Evolutionary conservation across 768 basidiomycete genomes (phyloP), one percentile per base, ranked within the genome.

Genomic region (Suillus clintonianus): DNA sequence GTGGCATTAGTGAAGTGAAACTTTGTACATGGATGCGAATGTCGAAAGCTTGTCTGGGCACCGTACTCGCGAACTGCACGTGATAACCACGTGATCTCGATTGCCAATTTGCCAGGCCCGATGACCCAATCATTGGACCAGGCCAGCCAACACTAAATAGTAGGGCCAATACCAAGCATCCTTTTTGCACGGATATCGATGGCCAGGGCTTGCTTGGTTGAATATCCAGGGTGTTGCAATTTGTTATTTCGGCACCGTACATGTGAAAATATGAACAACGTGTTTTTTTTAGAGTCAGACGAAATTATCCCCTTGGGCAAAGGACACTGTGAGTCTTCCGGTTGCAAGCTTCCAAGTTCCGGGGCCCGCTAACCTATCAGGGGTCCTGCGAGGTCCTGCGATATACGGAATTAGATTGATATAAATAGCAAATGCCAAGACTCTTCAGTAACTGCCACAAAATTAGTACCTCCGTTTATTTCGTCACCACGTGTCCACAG

Each of bases 1-100:
- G 69, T 39, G 72, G 55, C 77, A 77, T 77, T 51, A 51, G 53
- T 43, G 42, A 30, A 34, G 41, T 27, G 24, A 17, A 53, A 57
- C n/a, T n/a, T n/a, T n/a, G 10, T 24, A 37, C 14, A 10, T 36
- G 8, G 22, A 24, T 17, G 22, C 3, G 19, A n/a, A n/a, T n/a
- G n/a, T n/a, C n/a, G n/a, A 34, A 32, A 53, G 51, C 30, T 19
- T 17, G 27, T 30, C 15, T 27, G 27, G 27, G 27, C 2, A 47
- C 11, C 11, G 34, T 14, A 5, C 27, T 51, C 27, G 19, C 30
- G 30, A 53, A 53, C 51, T 3, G 30, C 51, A 53, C 51, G 51
- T 53, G 51, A 53, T 13, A 4, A 13, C n/a, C 51, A 53, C 51
- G 19, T 53, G 51, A 32, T 7, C 2, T 19, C 3, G 51, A 53